A percentile compares a stretch with the other conserved stretches of the same genome.
Conservation (phyloP, 495 filamentous ascomycete genomes). For the Terfezia claveryi region DNA sequence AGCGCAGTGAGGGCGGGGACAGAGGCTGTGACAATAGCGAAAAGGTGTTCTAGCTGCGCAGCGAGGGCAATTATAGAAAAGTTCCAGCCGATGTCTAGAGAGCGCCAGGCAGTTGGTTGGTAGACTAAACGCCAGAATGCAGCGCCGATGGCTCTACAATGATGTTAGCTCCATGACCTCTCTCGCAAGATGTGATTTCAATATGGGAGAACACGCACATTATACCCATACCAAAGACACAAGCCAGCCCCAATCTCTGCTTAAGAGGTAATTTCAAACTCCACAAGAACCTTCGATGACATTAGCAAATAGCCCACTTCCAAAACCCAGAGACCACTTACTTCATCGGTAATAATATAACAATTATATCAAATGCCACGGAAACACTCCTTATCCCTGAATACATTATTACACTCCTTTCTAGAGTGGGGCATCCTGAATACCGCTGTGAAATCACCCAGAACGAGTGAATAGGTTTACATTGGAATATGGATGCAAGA, state of each 20-base stretch:
- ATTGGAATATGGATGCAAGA: background rate
- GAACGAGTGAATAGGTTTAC: background rate
- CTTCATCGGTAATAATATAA: background rate
- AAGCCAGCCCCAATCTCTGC: background rate
- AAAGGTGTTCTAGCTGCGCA: background rate
- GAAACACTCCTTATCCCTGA: background rate
- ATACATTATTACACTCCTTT: background rate
- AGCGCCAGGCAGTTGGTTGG: background rate
- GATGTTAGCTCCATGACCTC: too few species aligned
- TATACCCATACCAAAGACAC: background rate
- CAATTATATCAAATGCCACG: background rate
- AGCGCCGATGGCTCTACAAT: background rate
- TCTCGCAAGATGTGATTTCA: too few species aligned
- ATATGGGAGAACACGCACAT: background rate
- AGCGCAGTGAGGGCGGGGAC: background rate
- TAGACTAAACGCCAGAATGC: background rate
- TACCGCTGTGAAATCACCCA: background rate
- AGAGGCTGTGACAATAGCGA: background rate
- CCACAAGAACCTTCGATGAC: background rate
- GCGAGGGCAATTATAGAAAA: background rate
- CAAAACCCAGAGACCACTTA: background rate
- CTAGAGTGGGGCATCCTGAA: background rate
- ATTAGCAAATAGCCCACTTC: too few species aligned
- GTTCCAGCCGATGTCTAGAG: background rate
- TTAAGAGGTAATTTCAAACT: background rate